These are phyloP conservation scores for Abelmoschus esculentus DNA, from an alignment of 345 rosid genomes.

Conservation along the genomic window DNA sequence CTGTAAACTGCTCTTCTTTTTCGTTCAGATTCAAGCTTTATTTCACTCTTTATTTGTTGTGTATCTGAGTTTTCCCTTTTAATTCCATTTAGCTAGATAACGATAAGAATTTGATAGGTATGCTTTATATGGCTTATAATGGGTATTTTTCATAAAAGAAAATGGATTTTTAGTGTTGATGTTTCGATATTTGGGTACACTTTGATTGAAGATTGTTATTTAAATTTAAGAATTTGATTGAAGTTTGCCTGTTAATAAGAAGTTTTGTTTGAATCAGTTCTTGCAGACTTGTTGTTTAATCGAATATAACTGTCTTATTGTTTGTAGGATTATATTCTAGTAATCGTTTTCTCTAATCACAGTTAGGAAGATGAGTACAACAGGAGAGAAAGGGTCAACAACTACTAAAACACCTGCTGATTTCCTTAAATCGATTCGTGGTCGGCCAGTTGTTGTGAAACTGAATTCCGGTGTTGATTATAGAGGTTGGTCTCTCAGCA, in stretches of 20 bases:
- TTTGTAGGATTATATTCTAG: not conserved
- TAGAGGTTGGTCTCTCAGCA: constrained; percentile 40
- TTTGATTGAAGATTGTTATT: not conserved
- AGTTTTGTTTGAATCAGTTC: no score
- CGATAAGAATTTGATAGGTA: no score
- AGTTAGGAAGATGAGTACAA: constrained; percentile 49
- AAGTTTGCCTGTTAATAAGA: no score
- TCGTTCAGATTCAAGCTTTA: not conserved
- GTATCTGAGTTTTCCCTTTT: no score
- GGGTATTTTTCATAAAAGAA: not conserved
- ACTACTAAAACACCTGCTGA: constrained; percentile 71
- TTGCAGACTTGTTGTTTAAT: no score
- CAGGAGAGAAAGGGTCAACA: constrained; percentile 46
- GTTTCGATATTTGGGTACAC: no score
- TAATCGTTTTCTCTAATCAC: not conserved
- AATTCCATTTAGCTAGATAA: no score
- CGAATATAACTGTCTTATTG: not conserved
- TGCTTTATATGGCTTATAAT: not conserved
- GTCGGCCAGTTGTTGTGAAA: constrained; percentile 89
- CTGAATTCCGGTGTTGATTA: constrained; percentile 92
- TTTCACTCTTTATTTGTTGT: no score
- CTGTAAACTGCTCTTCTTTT: not conserved
- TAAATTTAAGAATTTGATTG: not conserved
- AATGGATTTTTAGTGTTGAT: not conserved
- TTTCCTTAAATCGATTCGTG: constrained; percentile 94